Evolutionary conservation across 306 rosid species (phyloP), one percentile per base, ranked within the genome.

Genomic region (Vigna nakashimae): DNA sequence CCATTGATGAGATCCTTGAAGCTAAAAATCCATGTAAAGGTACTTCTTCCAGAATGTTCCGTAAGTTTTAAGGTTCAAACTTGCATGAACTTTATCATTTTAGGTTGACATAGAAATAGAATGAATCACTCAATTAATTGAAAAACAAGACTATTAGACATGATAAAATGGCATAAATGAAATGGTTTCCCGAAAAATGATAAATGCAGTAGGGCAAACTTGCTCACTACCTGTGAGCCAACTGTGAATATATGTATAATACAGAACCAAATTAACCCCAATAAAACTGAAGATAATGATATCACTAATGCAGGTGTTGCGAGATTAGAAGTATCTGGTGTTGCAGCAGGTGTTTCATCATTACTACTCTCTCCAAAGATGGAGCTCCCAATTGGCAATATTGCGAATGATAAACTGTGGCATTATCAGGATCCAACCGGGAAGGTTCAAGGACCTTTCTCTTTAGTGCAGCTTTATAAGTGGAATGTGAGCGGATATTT

Each of bases 391-490:
- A 60, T 74, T 36, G 75, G 83, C 60, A 77, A 82, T 76, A 74
- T 77, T 76, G 79, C 76, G 66, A 57, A 80, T 36, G 87, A 85
- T 46, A 84, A 67, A 78, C 69, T 80, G 17, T 94, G 98, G 98
- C 89, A 85, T 83, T 94, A 94, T 79, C 91, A 60, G 74, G 98
- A 94, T 79, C 94, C 94, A 17, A 48, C 87, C 57, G 98, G 96
- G 78, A 89, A 82, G 81, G 73, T 86, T 86, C 96, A 87, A 65
- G 98, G 98, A 50, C 98, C 96, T 69, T 90, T 89, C 82, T 74
- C 91, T 76, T 73, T 90, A 83, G 17, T 36, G 62, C 92, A 90
- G 73, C 69, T 94, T 79, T 87, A 82, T 28, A 88, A 87, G 80
- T 93, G 94, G 98, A 80, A 30, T 59, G 68, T 71, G 40, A 69